These are phyloP conservation scores for Avena sativa DNA, from an alignment of 176 grass and related monocot species.

Conservation along the genomic window DNA sequence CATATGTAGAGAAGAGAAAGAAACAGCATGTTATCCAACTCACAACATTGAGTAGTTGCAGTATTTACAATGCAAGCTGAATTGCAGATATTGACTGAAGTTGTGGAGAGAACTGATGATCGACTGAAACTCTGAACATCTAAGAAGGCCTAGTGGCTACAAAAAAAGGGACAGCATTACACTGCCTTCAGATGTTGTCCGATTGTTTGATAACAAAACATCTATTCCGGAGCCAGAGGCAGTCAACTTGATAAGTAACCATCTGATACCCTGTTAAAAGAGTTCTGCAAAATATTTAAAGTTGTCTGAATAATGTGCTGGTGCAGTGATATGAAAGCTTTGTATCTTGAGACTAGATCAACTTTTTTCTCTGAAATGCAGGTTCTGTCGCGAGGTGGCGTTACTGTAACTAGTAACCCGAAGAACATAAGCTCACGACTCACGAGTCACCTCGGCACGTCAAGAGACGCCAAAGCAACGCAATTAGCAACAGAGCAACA, in stretches of 20 bases:
- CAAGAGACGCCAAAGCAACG: constrained; percentile 21
- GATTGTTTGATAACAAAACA: background rate
- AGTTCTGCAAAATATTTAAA: background rate
- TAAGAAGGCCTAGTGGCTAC: background rate
- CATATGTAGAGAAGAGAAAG: background rate
- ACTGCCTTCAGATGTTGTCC: background rate
- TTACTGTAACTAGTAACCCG: background rate
- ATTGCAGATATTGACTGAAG: background rate
- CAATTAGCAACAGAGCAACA: background rate
- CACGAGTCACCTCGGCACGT: background rate
- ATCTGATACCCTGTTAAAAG: background rate
- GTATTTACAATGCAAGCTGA: constrained; percentile 6
- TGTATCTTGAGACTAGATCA: background rate
- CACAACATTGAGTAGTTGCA: background rate
- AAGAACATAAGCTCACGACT: background rate
- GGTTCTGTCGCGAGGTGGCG: background rate
- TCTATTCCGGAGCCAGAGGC: background rate
- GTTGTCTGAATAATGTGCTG: background rate
- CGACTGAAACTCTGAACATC: background rate
- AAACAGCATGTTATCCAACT: background rate
- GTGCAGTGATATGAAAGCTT: background rate
- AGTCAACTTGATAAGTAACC: background rate
- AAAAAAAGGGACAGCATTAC: background rate
- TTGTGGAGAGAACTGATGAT: background rate
- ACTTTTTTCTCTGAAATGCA: background rate